Percentiles rank a stretch among this genome's conserved stretches.
phyloP scores from a whole-genome alignment of 2,329 filamentous ascomycete species.

The Ophiostoma sp. region DNA sequence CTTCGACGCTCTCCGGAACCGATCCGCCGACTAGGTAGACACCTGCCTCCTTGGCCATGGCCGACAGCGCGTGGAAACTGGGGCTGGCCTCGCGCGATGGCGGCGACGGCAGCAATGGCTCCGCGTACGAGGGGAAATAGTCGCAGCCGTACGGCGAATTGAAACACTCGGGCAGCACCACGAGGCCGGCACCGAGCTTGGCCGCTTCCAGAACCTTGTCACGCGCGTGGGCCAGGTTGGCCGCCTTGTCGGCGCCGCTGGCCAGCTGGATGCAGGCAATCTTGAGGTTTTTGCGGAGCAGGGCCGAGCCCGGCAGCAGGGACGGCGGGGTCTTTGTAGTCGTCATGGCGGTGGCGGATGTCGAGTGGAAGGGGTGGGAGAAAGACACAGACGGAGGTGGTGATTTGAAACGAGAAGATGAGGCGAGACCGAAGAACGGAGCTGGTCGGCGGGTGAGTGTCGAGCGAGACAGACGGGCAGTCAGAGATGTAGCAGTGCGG shows the following conservation, averaged over 20 bases:
- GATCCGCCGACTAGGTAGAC: constrained; percentile 87
- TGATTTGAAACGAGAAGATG: neutral
- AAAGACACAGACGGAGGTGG: neutral
- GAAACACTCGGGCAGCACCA: constrained; percentile 97
- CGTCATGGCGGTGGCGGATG: neutral
- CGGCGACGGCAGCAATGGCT: constrained; percentile 76
- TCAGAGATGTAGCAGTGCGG: neutral
- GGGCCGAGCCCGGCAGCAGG: constrained; percentile 33
- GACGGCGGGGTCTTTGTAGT: neutral
- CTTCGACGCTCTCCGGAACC: constrained; percentile 74
- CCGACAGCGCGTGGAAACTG: constrained; percentile 79
- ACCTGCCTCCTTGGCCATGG: constrained; percentile 74
- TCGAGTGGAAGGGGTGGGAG: neutral
- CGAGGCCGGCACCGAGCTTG: constrained; percentile 72
- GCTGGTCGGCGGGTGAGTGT: neutral
- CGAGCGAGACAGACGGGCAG: neutral
- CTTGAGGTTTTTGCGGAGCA: constrained; percentile 76
- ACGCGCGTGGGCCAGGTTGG: constrained; percentile 79
- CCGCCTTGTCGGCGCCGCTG: constrained; percentile 76
- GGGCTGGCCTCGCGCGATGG: constrained; percentile 70
- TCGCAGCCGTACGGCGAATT: constrained; percentile 93
- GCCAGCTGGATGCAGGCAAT: constrained; percentile 81
- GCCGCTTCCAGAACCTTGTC: constrained; percentile 82
- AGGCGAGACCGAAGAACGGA: neutral
- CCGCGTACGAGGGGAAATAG: constrained; percentile 89